Evolutionary conservation across 352 stramenopile species (phyloP), one percentile per base, ranked within the genome.

Genomic region (Phytopythium helicoides): DNA sequence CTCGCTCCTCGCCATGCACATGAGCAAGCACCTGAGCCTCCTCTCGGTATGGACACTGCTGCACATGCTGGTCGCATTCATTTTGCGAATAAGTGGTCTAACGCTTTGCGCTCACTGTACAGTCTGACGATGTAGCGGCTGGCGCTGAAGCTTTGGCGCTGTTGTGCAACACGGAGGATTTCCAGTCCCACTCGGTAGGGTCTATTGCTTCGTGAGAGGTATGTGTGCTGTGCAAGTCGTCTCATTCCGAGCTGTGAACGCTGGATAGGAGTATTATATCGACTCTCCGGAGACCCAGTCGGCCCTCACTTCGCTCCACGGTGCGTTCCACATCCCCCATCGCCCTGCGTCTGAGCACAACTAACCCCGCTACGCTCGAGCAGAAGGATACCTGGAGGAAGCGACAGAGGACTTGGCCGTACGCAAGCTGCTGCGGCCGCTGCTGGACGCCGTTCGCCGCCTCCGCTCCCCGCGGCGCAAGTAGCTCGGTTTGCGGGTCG

Each of bases 111-210:
- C 46, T 38, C 18, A 38, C 34, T 44, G 6, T 34, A 6, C 50
- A 88, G 67, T 57, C 53, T 7, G 51, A 66, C 3, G 85, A 93
- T 16, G 34, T 91, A 1, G 60, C 65, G 9, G 68, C 87, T 3
- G 85, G 77, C 1, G 67, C 73, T 26, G 81, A 95, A 51, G 71
- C 81, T 0, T 68, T 97, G 25, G 68, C 81, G 9, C 68, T 92
- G 15, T 70, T 96, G 21, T 89, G 81, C 60, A 81, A 67, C 47
- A 89, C 85, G 26, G 86, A 96, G 61, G 85, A 96, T 65, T 95
- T 93, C 46, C 75, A 85, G 52, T 87, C 81, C 16, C 76, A 87
- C 36, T 52, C 66, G 37, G 69, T 79, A 54, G 51, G 58, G 16
- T 23, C 34, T n/a, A 40, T 28, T 45, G 28, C 5, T 10, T 33